These are phyloP conservation scores for Annulohypoxylon nitens DNA, from an alignment of 495 filamentous ascomycete genomes.

Conservation along the genomic window DNA sequence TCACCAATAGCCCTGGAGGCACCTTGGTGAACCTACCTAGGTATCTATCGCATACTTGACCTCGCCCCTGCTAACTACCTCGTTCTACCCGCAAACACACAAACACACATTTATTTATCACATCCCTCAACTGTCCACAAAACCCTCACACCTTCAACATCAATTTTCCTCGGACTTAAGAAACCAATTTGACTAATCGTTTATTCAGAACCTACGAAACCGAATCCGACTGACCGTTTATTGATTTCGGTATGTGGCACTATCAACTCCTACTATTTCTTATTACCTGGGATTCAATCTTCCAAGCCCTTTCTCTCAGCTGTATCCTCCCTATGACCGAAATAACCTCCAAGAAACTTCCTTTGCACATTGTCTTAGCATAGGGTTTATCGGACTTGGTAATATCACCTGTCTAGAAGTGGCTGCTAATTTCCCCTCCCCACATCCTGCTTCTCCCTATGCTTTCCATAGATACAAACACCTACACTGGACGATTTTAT, in stretches of 20 bases:
- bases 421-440: background rate
- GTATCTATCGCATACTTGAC: background rate
- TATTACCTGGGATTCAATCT: background rate
- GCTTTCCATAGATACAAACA: background rate
- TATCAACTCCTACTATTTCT: background rate
- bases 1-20: background rate
- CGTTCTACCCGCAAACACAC: background rate
- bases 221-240: background rate
- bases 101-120: background rate
- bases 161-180: background rate
- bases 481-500: background rate
- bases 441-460: background rate
- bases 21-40: no score
- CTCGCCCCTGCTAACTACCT: background rate
- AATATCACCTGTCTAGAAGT: background rate
- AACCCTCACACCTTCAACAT: conserved; percentile 1
- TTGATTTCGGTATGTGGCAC: conserved; percentile 2
- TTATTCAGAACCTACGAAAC: background rate
- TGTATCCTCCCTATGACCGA: no score
- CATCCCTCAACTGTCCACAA: background rate
- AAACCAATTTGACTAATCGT: background rate
- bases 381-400: background rate
- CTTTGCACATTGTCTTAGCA: background rate
- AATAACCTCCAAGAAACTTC: background rate
- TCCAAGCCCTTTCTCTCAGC: background rate